Conservation (phyloP, 2,329 filamentous ascomycete genomes). For the Alternaria angustiovoidea region DNA sequence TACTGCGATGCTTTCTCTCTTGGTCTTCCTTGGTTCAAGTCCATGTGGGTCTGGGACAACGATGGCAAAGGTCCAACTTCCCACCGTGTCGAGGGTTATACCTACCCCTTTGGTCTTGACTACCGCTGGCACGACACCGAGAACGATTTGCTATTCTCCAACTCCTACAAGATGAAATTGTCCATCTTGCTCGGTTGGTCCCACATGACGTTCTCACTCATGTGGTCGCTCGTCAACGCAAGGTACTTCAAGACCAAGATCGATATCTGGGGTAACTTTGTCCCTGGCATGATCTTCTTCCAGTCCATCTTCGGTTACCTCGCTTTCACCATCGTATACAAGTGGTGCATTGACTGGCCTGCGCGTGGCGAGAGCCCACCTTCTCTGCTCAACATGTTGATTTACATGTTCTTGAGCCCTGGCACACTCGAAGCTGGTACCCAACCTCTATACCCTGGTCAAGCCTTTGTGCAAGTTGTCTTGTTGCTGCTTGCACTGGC, state of each 20-base stretch:
- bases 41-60: slow-evolving; percentile 87
- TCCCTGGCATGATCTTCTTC: slow-evolving; percentile 99
- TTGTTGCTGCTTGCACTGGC: slow-evolving; percentile 82
- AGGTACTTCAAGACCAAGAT: slow-evolving; percentile 93
- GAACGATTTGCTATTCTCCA: slow-evolving; percentile 93
- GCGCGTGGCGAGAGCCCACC: slow-evolving; percentile 74
- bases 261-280: slow-evolving; percentile 96
- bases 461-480: slow-evolving; percentile 76
- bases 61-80: slow-evolving; percentile 71
- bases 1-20: slow-evolving; percentile 99
- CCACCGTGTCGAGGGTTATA: slow-evolving; percentile 72
- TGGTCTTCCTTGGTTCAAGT: slow-evolving; percentile 85
- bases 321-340: slow-evolving; percentile 92
- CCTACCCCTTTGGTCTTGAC: slow-evolving; percentile 95
- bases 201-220: slow-evolving; percentile 98
- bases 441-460: slow-evolving; percentile 75
- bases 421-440: slow-evolving; percentile 72
- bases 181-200: slow-evolving; percentile 97
- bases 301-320: slow-evolving; percentile 98
- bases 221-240: slow-evolving; percentile 91
- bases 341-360: slow-evolving; percentile 92
- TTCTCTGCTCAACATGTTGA: slow-evolving; percentile 96
- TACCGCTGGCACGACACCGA: slow-evolving; percentile 97
- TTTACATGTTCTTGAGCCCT: slow-evolving; percentile 98
- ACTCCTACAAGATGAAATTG: slow-evolving; percentile 99